Percentiles rank a stretch among this genome's conserved stretches.
These are phyloP conservation scores for Geosmithia morbida DNA, from an alignment of 2,329 filamentous ascomycete genomes.

Conservation along the genomic window DNA sequence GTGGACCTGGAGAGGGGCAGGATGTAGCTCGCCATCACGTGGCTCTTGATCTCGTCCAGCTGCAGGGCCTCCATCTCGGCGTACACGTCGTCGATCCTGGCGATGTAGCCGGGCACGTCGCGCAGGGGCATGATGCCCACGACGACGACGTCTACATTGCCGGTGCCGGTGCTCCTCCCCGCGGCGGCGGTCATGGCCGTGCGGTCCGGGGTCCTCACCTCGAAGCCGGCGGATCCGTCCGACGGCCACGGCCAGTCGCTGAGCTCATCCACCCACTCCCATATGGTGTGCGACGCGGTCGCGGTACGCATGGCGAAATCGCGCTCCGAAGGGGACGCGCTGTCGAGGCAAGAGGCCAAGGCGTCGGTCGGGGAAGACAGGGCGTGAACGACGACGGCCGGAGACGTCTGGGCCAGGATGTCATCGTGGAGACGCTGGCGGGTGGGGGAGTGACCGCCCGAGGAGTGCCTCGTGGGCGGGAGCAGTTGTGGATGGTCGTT, in stretches of 20 bases:
- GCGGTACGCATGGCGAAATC: conserved; percentile 60
- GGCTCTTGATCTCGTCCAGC: conserved; percentile 77
- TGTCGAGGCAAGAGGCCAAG: conserved; percentile 44
- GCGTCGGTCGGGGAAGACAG: conserved; percentile 38
- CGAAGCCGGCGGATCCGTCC: conserved; percentile 37
- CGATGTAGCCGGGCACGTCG: conserved; percentile 55
- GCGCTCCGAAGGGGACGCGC: conserved; percentile 49
- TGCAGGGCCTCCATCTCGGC: conserved; percentile 55
- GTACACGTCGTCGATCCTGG: conserved; percentile 59
- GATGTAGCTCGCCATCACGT: conserved; percentile 72
- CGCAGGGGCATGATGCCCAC: conserved; percentile 5
- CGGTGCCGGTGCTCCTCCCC: conserved; percentile 14
- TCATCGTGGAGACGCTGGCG: conserved; percentile 36
- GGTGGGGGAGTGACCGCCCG: conserved; percentile 24
- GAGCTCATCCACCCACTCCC: conserved; percentile 64
- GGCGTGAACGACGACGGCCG: conserved; percentile 44
- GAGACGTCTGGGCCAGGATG: conserved; percentile 46
- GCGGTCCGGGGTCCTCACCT: conserved; percentile 11
- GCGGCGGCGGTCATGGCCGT: too few relatives aligned
- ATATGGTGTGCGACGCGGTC: conserved; percentile 53
- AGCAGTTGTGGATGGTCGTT: conserved; percentile 16
- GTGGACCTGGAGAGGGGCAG: conserved; percentile 30
- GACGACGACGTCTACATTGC: neutral
- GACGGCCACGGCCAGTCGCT: conserved; percentile 42
- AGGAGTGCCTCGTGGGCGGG: conserved; percentile 17